Conservation (phyloP, 1,284 basidiomycete species). For the Leccinum fallax region DNA sequence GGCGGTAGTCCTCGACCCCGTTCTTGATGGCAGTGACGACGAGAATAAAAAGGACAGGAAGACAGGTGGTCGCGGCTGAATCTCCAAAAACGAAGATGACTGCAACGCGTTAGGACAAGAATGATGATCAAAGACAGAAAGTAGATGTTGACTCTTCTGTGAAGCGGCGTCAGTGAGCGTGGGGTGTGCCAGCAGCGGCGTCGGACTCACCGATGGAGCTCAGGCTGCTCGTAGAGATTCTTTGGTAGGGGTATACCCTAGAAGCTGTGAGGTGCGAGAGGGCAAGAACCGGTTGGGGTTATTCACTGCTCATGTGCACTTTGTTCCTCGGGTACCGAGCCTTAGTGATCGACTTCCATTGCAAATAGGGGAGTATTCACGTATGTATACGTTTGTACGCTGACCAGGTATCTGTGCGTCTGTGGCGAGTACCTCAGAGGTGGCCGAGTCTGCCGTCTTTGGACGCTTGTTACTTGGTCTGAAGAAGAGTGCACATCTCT, state of each 20-base stretch:
- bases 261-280: neutral
- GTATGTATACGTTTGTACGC: slow-evolving; percentile 80
- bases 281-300: neutral
- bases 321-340: slow-evolving; percentile 88
- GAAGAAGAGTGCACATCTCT: too few relatives aligned
- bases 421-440: slow-evolving; percentile 38
- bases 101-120: slow-evolving; percentile 33
- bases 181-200: neutral
- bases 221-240: neutral
- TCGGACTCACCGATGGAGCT: neutral
- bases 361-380: slow-evolving; percentile 72
- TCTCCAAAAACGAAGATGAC: slow-evolving; percentile 93
- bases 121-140: neutral
- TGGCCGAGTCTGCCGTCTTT: too few relatives aligned
- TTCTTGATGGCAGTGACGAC: slow-evolving; percentile 93
- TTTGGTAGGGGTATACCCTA: neutral
- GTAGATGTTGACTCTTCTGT: neutral
- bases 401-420: slow-evolving; percentile 48
- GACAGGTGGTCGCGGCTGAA: slow-evolving; percentile 79
- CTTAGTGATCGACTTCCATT: slow-evolving; percentile 66
- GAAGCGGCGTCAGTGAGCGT: neutral
- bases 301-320: slow-evolving; percentile 90
- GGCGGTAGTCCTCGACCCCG: slow-evolving; percentile 91
- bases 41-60: slow-evolving; percentile 89
- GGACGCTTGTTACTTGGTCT: slow-evolving; percentile 20